Conservation (phyloP, 768 basidiomycete species). For the Xerocomus spinulosus region DNA sequence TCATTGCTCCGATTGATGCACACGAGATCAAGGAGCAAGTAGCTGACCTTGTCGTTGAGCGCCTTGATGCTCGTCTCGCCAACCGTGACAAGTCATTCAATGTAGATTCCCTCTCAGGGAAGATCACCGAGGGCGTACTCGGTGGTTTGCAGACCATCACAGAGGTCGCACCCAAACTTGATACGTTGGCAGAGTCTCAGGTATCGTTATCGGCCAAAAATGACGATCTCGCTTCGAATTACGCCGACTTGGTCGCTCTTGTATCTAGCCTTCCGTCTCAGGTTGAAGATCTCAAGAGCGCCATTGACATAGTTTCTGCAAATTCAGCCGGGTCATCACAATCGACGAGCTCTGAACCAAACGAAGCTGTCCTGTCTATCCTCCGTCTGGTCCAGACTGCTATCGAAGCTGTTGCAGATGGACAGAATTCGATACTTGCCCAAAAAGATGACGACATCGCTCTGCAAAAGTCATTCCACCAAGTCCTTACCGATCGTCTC, state of each 20-base stretch:
- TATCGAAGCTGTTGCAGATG: conserved; percentile 46
- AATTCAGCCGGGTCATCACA: conserved; percentile 17
- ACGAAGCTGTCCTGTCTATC: conserved; percentile 29
- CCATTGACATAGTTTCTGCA: conserved; percentile 34
- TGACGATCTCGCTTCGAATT: conserved; percentile 35
- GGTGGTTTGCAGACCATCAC: conserved; percentile 40
- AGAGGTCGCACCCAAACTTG: conserved; percentile 38
- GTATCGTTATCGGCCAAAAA: conserved; percentile 37
- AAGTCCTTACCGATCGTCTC: conserved; percentile 51
- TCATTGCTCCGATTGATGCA: conserved; percentile 73
- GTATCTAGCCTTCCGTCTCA: conserved; percentile 47
- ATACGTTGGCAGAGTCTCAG: conserved; percentile 40
- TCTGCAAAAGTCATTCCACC: conserved; percentile 50
- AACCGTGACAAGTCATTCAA: conserved; percentile 71
- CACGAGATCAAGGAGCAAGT: conserved; percentile 89
- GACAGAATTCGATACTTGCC: conserved; percentile 45
- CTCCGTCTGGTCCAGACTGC: conserved; percentile 44
- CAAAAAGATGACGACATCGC: conserved; percentile 47
- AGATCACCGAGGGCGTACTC: conserved; percentile 51
- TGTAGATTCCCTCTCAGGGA: conserved; percentile 52
- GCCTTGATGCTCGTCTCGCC: conserved; percentile 74
- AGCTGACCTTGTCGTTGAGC: conserved; percentile 82
- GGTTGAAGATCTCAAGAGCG: conserved; percentile 41
- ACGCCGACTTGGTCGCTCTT: conserved; percentile 37
- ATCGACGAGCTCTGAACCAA: conserved; percentile 11